Base-by-base conservation (phyloP, 495 filamentous ascomycete species). In the Penicillium diatomitis region DNA sequence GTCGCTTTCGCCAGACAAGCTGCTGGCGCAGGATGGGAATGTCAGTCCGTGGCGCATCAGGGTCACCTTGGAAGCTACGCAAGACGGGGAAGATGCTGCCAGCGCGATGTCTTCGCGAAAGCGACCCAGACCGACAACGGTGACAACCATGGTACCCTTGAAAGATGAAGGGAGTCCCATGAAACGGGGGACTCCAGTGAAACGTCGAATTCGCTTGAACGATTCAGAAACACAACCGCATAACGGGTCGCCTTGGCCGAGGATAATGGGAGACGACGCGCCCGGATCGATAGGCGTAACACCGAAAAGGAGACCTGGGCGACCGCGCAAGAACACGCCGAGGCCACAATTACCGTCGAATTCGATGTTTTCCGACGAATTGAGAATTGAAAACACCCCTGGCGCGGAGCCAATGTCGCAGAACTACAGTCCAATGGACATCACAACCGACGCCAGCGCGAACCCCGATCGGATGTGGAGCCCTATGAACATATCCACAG, bases 31-130 rank as follows among this genome's bases (percentile, higher is more conserved):
- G 34, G 60, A 73, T 8, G 66, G 66, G 12, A 65, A 69, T 54
- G 53, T 64, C 6, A 79, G 73, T 49, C 78, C 78, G 38, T 82
- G 78, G 78, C 72, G 74, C 49, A 78, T 82, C 47, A 69, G 75
- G 20, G 70, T 82, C 41, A 78, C 77, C 3, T 68, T 82, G 30
- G 73, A 82, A 64, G 78, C 78, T 8, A 77, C 78, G 48, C 76
- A 74, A 45, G 69, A 77, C 32, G 69, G 72, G 29, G 66, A 68
- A 20, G 64, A 63, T 30, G 54, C 64, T 28, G 58, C 42, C 7
- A 66, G 57, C 29, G 62, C 60, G 8, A 66, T 57, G 31, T 64
- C 62, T 10, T 51, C 67, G 47, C 64, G 52, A 37, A 74, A 76
- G 54, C 62, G 60, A 29, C 49, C 58, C 3, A 60, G 65, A 32